phyloP scores from a whole-genome alignment of 2,329 filamentous ascomycete species.

The Colletotrichum eleusines region DNA sequence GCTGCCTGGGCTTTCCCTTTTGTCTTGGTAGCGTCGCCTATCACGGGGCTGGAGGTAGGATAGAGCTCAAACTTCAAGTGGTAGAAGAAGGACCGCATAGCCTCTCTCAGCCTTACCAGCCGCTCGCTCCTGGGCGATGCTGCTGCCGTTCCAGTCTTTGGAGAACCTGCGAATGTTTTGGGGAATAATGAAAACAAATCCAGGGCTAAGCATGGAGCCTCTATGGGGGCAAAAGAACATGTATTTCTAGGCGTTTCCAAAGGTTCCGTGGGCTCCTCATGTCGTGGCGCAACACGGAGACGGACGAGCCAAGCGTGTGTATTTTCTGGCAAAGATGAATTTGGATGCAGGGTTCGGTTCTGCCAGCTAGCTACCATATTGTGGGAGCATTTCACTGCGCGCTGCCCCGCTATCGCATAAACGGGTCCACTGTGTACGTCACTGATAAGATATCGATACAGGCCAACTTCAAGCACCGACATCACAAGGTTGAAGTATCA shows the following conservation, averaged over 20 bases:
- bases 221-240: conserved; percentile 43
- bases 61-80: conserved; percentile 77
- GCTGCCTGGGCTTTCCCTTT: conserved; percentile 29
- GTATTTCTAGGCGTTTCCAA: conserved; percentile 1
- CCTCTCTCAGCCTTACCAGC: conserved; percentile 44
- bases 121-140: conserved; percentile 6
- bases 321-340: conserved; percentile 11
- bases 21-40: conserved; percentile 10
- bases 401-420: conserved; percentile 18
- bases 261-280: conserved; percentile 20
- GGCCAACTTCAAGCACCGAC: neutral
- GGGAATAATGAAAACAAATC: neutral
- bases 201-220: too few relatives aligned
- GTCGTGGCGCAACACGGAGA: conserved; percentile 16
- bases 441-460: conserved; percentile 24
- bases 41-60: conserved; percentile 56
- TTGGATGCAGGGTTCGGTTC: conserved; percentile 21
- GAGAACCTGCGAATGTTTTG: neutral
- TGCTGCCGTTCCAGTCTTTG: neutral
- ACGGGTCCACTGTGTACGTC: conserved; percentile 28
- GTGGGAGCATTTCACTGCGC: neutral
- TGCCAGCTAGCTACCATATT: neutral
- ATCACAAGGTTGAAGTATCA: neutral
- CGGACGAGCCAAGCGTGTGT: neutral
- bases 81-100: conserved; percentile 73